phyloP scores from a whole-genome alignment of 495 filamentous ascomycete genomes.

The Podospora anserina region DNA sequence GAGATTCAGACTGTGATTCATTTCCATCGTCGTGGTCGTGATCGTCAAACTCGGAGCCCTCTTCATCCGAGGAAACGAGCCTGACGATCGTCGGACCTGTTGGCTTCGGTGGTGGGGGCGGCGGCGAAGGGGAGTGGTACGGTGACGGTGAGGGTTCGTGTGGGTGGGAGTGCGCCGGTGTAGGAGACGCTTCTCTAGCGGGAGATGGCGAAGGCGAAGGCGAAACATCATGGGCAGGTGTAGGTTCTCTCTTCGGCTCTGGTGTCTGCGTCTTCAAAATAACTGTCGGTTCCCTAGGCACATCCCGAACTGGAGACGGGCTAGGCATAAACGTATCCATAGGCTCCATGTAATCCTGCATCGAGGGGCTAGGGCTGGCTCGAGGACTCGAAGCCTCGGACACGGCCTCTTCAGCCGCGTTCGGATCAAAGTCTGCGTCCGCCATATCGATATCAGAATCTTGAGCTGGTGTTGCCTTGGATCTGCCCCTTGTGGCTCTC shows the following conservation, averaged over 20 bases:
- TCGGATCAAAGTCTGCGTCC: constrained; percentile 38
- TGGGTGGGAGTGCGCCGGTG: background rate
- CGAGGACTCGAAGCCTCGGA: constrained; percentile 8
- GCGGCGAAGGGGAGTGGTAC: background rate
- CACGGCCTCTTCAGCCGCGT: constrained; percentile 22
- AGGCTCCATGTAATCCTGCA: background rate
- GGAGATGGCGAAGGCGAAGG: constrained; percentile 1
- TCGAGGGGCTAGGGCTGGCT: constrained; percentile 10
- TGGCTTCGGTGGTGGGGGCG: constrained; percentile 13
- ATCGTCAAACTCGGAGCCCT: constrained; percentile 13
- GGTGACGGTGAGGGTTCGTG: background rate
- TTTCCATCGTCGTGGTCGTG: background rate
- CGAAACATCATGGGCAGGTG: background rate
- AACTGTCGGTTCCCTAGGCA: background rate
- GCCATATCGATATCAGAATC: constrained; percentile 19
- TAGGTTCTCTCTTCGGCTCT: background rate
- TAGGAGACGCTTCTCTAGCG: background rate
- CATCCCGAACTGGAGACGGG: background rate
- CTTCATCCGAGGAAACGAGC: constrained; percentile 25
- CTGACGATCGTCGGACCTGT: constrained; percentile 32
- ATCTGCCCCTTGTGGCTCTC: constrained; percentile 3
- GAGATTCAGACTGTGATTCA: constrained; percentile 8
- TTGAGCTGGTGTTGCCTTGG: constrained; percentile 13
- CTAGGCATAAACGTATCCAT: background rate
- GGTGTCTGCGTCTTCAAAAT: background rate